Conservation (phyloP, 208 protist genomes). For the Trypanosoma mega region DNA sequence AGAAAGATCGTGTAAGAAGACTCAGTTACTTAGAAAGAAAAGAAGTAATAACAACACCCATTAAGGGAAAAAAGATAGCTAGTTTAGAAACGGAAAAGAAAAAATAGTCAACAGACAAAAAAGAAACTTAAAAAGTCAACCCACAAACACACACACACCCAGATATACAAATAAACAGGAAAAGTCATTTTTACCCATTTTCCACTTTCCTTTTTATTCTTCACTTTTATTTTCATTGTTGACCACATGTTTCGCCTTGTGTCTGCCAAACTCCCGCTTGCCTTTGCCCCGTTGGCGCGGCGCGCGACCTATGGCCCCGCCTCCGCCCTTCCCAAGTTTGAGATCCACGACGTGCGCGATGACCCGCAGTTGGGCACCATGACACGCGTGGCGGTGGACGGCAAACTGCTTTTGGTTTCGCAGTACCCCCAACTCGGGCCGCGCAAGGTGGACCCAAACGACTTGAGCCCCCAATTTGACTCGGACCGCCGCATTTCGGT, state of each 20-base stretch:
- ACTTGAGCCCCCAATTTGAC: constrained; percentile 85
- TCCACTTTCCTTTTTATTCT: no score
- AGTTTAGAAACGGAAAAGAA: no score
- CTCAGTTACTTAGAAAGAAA: no score
- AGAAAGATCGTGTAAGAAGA: no score
- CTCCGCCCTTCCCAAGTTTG: constrained; percentile 66
- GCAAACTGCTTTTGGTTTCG: constrained; percentile 72
- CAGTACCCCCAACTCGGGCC: constrained; percentile 88
- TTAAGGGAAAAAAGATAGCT: no score
- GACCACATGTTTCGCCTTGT: constrained; percentile 41
- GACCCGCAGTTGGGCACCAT: constrained; percentile 69
- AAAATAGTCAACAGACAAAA: no score
- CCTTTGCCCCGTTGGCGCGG: constrained; percentile 5
- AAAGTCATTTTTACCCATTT: no score
- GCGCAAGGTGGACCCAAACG: constrained; percentile 84
- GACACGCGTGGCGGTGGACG: constrained; percentile 76
- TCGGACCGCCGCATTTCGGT: constrained; percentile 68
- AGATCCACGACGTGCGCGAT: constrained; percentile 85
- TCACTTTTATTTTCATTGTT: no score
- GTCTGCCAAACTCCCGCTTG: constrained; percentile 11
- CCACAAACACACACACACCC: no score
- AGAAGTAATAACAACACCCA: no score
- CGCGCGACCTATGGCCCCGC: constrained; percentile 25
- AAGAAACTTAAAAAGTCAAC: no score
- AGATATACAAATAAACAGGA: no score